Percentiles rank a stretch among this genome's conserved stretches.
Evolutionary conservation across 768 basidiomycete genomes (phyloP).

Genomic region (Lactifluus subvellereus): DNA sequence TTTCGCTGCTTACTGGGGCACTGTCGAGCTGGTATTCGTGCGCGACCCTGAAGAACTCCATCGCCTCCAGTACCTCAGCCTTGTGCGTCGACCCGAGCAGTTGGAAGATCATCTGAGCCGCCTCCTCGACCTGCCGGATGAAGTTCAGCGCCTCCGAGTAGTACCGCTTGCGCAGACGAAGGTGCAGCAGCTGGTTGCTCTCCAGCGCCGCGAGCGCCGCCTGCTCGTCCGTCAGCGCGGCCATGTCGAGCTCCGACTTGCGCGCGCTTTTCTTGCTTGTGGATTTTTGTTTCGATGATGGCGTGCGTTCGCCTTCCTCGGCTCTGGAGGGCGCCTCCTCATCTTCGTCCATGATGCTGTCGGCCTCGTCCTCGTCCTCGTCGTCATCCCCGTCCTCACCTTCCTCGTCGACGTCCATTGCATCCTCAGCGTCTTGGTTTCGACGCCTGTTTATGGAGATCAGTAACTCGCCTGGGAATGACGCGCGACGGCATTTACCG

Average conservation of each 20-base stretch:
- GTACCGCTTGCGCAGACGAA: conserved; percentile 78
- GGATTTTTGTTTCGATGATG: conserved; percentile 21
- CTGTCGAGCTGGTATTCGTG: conserved; percentile 75
- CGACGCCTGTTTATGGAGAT: not conserved
- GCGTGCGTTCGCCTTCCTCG: conserved; percentile 25
- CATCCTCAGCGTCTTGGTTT: conserved; percentile 33
- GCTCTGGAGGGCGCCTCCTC: conserved; percentile 31
- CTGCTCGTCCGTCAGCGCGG: conserved; percentile 63
- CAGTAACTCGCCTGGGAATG: not conserved
- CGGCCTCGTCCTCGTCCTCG: conserved; percentile 40
- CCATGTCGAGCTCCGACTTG: conserved; percentile 68
- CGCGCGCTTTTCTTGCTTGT: conserved; percentile 46
- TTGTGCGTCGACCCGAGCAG: conserved; percentile 85
- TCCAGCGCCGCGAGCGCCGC: conserved; percentile 64
- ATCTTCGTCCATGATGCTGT: conserved; percentile 33
- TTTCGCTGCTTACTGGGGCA: conserved; percentile 51
- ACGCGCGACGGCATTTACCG: conserved; percentile 26
- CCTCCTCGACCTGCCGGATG: conserved; percentile 60
- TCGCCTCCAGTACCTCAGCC: conserved; percentile 74
- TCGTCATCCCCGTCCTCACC: conserved; percentile 35
- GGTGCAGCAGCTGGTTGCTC: conserved; percentile 54
- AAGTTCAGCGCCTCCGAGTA: conserved; percentile 81
- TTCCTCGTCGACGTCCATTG: conserved; percentile 54
- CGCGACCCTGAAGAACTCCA: conserved; percentile 84
- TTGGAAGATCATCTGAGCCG: conserved; percentile 67